These are phyloP conservation scores for Gossypium longicalyx DNA, from an alignment of 345 rosid species.

Conservation along the genomic window DNA sequence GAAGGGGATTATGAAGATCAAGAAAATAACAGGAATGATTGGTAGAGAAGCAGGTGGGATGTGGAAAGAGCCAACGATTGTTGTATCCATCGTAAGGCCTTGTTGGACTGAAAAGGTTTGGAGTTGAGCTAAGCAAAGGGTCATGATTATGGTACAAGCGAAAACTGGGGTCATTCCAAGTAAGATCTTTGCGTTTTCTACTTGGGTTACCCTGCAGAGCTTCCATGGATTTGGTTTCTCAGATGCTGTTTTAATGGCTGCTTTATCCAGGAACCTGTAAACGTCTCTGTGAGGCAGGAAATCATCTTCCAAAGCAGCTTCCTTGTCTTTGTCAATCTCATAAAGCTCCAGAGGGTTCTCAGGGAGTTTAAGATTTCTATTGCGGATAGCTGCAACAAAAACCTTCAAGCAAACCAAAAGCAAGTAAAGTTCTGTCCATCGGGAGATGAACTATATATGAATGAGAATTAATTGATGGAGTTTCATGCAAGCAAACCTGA, in stretches of 20 bases:
- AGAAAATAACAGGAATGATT: slow-evolving; percentile 38
- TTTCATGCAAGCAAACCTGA: slow-evolving; percentile 29
- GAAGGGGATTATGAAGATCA: slow-evolving; percentile 37
- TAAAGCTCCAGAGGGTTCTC: slow-evolving; percentile 39
- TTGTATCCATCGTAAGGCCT: slow-evolving; percentile 47
- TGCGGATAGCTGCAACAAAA: slow-evolving; percentile 43
- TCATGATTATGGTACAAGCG: slow-evolving; percentile 57
- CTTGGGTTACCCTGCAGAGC: slow-evolving; percentile 59
- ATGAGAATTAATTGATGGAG: background rate
- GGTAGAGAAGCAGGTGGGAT: slow-evolving; percentile 57
- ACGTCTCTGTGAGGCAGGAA: slow-evolving; percentile 42
- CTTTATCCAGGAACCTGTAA: slow-evolving; percentile 57
- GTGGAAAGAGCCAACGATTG: slow-evolving; percentile 30
- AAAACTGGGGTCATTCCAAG: slow-evolving; percentile 48
- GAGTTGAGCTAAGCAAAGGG: slow-evolving; percentile 50
- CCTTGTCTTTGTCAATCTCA: slow-evolving; percentile 39
- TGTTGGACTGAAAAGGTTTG: slow-evolving; percentile 56
- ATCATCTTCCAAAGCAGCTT: slow-evolving; percentile 36
- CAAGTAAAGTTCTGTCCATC: background rate
- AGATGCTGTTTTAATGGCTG: slow-evolving; percentile 38
- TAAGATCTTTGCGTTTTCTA: slow-evolving; percentile 52
- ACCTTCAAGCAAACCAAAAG: slow-evolving; percentile 29
- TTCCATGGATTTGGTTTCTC: slow-evolving; percentile 45
- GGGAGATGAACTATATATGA: background rate
- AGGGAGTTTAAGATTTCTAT: slow-evolving; percentile 49